Percentiles rank a stretch among this genome's conserved stretches.
These are phyloP conservation scores for Albizia julibrissin DNA, from an alignment of 306 rosid genomes.

Conservation along the genomic window DNA sequence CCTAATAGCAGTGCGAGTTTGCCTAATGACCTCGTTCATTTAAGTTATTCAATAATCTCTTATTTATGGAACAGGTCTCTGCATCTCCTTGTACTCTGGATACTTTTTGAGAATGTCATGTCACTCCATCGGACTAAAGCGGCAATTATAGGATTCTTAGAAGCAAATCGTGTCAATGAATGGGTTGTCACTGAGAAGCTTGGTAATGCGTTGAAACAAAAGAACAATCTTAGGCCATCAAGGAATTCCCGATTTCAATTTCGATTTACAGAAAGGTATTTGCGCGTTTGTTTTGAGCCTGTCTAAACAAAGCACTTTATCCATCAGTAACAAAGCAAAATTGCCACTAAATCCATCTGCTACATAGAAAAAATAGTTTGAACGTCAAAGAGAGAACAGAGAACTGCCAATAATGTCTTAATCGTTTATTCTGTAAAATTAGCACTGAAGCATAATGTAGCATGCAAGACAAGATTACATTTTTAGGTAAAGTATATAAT, in stretches of 20 bases:
- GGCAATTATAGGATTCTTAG: conserved; percentile 53
- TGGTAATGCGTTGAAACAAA: conserved; percentile 48
- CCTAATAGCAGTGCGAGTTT: conserved; percentile 28
- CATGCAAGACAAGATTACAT: conserved; percentile 19
- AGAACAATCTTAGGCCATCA: conserved; percentile 38
- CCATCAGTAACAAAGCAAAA: conserved; percentile 4
- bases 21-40: conserved; percentile 5
- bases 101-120: conserved; percentile 68
- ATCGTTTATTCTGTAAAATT: conserved; percentile 4
- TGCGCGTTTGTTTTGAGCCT: conserved; percentile 17
- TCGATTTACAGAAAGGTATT: conserved; percentile 38
- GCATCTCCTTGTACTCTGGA: conserved; percentile 57
- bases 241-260: conserved; percentile 34
- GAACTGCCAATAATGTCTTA: not conserved
- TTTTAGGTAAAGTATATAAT: conserved; percentile 14
- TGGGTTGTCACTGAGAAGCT: conserved; percentile 68
- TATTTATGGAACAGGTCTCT: conserved; percentile 44
- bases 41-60: conserved; percentile 20
- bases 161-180: conserved; percentile 61
- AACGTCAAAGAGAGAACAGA: conserved; percentile 6
- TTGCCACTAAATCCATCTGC: conserved; percentile 15
- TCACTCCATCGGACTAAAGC: conserved; percentile 66
- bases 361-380: conserved; percentile 10
- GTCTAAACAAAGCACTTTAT: conserved; percentile 26
- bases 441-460: conserved; percentile 11